phyloP scores from a whole-genome alignment of 2,329 filamentous ascomycete genomes.

The Thermothelomyces thermophilus region DNA sequence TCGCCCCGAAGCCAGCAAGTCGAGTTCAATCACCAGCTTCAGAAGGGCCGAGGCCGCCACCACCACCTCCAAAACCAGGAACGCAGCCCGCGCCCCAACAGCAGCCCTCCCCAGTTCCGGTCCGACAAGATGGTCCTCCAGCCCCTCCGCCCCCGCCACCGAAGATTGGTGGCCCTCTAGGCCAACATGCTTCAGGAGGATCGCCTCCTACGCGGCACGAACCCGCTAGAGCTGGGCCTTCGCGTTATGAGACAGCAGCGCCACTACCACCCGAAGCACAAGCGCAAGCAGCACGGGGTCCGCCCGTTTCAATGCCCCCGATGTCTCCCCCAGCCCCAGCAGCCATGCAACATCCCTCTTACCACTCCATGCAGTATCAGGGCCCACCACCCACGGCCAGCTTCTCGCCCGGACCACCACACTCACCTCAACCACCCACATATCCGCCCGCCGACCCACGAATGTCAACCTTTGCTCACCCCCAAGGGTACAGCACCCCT shows the following conservation, averaged over 20 bases:
- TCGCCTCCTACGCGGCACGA: constrained; percentile 9
- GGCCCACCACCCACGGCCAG: constrained; percentile 21
- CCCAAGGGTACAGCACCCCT: constrained; percentile 15
- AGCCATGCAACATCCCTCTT: constrained; percentile 8
- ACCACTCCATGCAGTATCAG: constrained; percentile 25
- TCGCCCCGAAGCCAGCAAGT: constrained; percentile 39
- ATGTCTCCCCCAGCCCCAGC: constrained; percentile 16
- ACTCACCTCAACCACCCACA: background rate
- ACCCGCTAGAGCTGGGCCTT: constrained; percentile 23
- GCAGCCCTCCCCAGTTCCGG: constrained; percentile 30
- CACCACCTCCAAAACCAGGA: constrained; percentile 49
- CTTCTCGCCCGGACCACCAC: constrained; percentile 15
- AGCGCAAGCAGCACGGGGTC: constrained; percentile 2
- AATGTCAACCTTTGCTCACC: constrained; percentile 13
- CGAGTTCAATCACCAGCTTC: constrained; percentile 31
- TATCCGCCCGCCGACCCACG: constrained; percentile 18
- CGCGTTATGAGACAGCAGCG: constrained; percentile 43
- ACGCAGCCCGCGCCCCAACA: constrained; percentile 25
- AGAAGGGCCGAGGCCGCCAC: constrained; percentile 36
- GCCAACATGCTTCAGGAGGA: constrained; percentile 22
- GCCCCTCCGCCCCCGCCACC: constrained; percentile 33
- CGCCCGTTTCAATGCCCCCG: constrained; percentile 2
- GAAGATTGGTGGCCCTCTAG: constrained; percentile 24
- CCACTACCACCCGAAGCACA: constrained; percentile 36
- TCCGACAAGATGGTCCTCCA: constrained; percentile 27